These are phyloP conservation scores for Monosporascus sp. DNA, from an alignment of 2,329 filamentous ascomycete species.

Conservation along the genomic window DNA sequence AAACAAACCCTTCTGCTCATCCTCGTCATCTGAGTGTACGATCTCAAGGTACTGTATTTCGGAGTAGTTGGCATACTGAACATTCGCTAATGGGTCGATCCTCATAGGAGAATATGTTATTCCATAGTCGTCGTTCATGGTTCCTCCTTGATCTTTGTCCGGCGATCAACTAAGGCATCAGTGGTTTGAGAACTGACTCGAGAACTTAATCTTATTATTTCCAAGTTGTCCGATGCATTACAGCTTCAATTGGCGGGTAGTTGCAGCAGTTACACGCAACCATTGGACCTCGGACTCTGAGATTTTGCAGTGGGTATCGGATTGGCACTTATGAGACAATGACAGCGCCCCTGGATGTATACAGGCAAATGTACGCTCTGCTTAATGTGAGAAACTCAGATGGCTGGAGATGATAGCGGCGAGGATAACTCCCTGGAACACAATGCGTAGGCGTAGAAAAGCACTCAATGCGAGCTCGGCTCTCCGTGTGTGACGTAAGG, in stretches of 20 bases:
- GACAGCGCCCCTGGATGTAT: constrained; percentile 11
- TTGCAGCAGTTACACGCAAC: constrained; percentile 15
- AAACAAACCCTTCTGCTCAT: constrained; percentile 18
- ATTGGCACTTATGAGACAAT: constrained; percentile 16
- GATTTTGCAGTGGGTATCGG: constrained; percentile 17
- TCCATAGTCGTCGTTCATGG: constrained; percentile 18
- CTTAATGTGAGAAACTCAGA: constrained; percentile 15
- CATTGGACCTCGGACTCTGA: constrained; percentile 16
- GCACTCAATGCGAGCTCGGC: background rate
- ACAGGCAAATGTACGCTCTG: constrained; percentile 15
- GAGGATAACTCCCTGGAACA: background rate
- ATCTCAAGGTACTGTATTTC: constrained; percentile 11
- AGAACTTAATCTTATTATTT: constrained; percentile 9
- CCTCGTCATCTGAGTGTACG: constrained; percentile 12
- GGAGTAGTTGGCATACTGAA: constrained; percentile 19
- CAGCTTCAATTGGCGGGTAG: constrained; percentile 15
- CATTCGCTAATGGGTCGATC: constrained; percentile 10
- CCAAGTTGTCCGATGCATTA: constrained; percentile 9
- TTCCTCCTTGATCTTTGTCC: constrained; percentile 9
- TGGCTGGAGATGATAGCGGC: constrained; percentile 20
- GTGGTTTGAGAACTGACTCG: constrained; percentile 3
- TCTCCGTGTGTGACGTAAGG: background rate
- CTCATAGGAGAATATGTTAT: constrained; percentile 18
- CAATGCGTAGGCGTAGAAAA: background rate
- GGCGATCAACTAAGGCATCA: constrained; percentile 4